Conservation (phyloP, 768 basidiomycete species). For the Termitomyces sp. region DNA sequence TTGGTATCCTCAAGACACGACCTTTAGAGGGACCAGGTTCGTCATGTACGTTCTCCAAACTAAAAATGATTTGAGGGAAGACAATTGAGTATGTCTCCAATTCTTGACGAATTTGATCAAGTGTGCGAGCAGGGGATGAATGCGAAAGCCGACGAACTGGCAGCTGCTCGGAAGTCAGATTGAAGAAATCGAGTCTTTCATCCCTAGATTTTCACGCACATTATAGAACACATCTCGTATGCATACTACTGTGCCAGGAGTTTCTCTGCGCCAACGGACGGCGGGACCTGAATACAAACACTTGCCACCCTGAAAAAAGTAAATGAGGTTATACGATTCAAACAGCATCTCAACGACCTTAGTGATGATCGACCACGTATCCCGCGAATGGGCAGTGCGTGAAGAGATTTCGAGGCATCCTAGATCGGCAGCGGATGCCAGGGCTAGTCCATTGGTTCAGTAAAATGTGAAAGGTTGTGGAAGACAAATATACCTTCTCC, state of each 20-base stretch:
- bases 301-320: conserved; percentile 51
- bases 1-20: conserved; percentile 57
- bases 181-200: background rate
- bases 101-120: conserved; percentile 68
- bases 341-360: conserved; percentile 46
- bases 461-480: background rate
- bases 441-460: conserved; percentile 41
- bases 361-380: conserved; percentile 74
- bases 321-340: background rate
- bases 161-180: conserved; percentile 42
- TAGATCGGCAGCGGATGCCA: conserved; percentile 81
- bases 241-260: conserved; percentile 75
- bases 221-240: conserved; percentile 91
- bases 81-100: conserved; percentile 72
- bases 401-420: conserved; percentile 81
- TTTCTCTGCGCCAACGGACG: conserved; percentile 69
- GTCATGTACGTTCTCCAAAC: conserved; percentile 52
- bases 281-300: conserved; percentile 70
- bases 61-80: conserved; percentile 68
- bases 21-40: conserved; percentile 35
- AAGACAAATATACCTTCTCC: conserved; percentile 69
- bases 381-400: conserved; percentile 55
- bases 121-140: conserved; percentile 50
- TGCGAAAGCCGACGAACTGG: conserved; percentile 79
- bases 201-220: conserved; percentile 37